Base-by-base conservation (phyloP, 2,329 filamentous ascomycete species). In the Calycina herbarum region DNA sequence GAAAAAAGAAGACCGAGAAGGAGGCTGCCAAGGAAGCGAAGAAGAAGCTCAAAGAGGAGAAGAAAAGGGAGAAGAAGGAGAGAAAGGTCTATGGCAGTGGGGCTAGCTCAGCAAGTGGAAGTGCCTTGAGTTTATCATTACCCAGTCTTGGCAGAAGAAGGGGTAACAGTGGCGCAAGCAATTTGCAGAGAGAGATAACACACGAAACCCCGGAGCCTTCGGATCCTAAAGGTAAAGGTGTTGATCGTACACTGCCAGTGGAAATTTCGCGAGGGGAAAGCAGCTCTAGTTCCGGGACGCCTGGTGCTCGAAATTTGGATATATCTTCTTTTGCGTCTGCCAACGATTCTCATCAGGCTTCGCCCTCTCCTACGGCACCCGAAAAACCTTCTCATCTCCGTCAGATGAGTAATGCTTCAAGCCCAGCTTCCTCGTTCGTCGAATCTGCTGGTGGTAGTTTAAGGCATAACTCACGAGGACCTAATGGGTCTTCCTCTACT, bases 341-440 rank as follows among this genome's bases (percentile, higher is more conserved):
- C 11, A 62, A 68, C 35, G 73, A 75, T 83, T 2, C 81, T 81
- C 2, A 81, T 83, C 67, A 67, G 71, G 78, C 82, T 5, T 79
- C 81, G 3, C 74, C 82, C 1, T 74, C 74, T 10, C 72, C 75
- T 42, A 80, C 82, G n/a, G 82, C 82, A 6, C 80, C 83, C 1
- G 83, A 86, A 7, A 86, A 86, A 51, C 85, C 86, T 4, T 91
- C 90, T 1, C 89, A 93, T 75, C 81, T 95, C 20, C 87, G 93
- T 29, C 90, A 96, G 71, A 88, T 95, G 78, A 96, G 93, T 68
- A 96, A 90, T 71, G 90, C 92, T 1, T 97, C 94, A 0, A 96
- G 93, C 0, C 86, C 91, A 0, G 88, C 89, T 8, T 96, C 93
- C 0, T 96, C 92, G 0, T 82, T 89, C 13, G 82, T 87, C 0